Percentiles rank a stretch among this genome's conserved stretches.
These are phyloP conservation scores for Nannochloropsis salina DNA, from an alignment of 108 stramenopile genomes.

Conservation along the genomic window DNA sequence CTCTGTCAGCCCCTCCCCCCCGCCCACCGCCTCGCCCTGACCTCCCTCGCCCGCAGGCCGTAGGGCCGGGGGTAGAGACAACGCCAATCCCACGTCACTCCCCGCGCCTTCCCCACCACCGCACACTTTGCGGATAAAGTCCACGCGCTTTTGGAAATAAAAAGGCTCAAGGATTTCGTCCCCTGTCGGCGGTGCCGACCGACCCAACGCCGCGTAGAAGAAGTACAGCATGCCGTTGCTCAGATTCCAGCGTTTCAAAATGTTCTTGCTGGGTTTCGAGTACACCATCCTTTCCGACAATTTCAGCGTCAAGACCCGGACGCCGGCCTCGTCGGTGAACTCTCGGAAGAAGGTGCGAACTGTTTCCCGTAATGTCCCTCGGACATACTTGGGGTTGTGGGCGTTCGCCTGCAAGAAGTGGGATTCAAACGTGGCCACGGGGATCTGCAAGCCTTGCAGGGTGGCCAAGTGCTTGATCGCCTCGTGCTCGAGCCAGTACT, in stretches of 20 bases:
- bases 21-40: background rate
- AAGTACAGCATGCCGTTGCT: conserved; percentile 18
- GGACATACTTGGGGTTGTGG: background rate
- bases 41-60: too few relatives aligned
- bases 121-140: background rate
- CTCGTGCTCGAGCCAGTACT: conserved; percentile 15
- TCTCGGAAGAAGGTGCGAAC: background rate
- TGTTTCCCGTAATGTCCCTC: background rate
- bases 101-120: background rate
- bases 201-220: background rate
- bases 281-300: background rate
- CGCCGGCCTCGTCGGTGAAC: background rate
- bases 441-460: background rate
- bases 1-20: background rate
- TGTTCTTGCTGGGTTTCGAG: background rate
- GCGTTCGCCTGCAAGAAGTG: background rate
- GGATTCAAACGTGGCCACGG: background rate
- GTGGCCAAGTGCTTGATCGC: background rate
- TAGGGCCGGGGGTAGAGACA: too few relatives aligned
- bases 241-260: background rate
- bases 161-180: background rate
- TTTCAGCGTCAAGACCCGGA: background rate
- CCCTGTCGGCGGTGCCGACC: background rate
- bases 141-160: background rate
- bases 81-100: background rate